Evolutionary conservation across 2,329 filamentous ascomycete species (phyloP).

Genomic region (Neonectria faginata): DNA sequence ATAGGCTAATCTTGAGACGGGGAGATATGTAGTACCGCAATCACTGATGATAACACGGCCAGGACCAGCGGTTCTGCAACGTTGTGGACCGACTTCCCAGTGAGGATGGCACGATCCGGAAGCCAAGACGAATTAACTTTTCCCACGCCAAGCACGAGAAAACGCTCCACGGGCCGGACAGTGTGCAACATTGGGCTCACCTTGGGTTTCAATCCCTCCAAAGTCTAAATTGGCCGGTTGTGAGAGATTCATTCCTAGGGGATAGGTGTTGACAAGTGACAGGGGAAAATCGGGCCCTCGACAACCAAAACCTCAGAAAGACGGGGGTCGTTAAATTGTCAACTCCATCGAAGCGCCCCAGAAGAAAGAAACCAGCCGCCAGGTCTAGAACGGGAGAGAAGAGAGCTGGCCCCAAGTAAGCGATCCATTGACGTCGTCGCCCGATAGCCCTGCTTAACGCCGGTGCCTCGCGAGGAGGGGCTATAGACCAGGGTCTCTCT

Average conservation of each 20-base stretch:
- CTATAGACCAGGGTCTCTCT: conserved; percentile 15
- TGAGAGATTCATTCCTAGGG: conserved; percentile 5
- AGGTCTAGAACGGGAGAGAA: conserved; percentile 10
- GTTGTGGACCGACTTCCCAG: conserved; percentile 21
- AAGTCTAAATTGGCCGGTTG: conserved; percentile 7
- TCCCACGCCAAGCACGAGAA: not conserved
- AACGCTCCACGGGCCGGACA: not conserved
- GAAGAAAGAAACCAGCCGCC: conserved; percentile 23
- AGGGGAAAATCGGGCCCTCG: not conserved
- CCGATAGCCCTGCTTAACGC: conserved; percentile 32
- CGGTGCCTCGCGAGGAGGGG: conserved; percentile 26
- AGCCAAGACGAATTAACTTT: conserved; percentile 10
- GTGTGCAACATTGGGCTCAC: conserved; percentile 12
- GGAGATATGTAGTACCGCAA: conserved; percentile 24
- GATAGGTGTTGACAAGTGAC: conserved; percentile 15
- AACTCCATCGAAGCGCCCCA: conserved; percentile 29
- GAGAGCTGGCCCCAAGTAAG: conserved; percentile 20
- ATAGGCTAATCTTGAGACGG: conserved; percentile 5
- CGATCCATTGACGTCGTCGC: conserved; percentile 21
- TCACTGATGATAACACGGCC: conserved; percentile 7
- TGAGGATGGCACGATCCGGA: conserved; percentile 21
- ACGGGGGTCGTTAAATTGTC: conserved; percentile 22
- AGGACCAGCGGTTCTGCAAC: conserved; percentile 10
- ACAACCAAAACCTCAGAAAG: not conserved
- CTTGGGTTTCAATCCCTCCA: conserved; percentile 4